phyloP scores from a whole-genome alignment of 2,329 filamentous ascomycete genomes.

The Alternaria conjuncta region DNA sequence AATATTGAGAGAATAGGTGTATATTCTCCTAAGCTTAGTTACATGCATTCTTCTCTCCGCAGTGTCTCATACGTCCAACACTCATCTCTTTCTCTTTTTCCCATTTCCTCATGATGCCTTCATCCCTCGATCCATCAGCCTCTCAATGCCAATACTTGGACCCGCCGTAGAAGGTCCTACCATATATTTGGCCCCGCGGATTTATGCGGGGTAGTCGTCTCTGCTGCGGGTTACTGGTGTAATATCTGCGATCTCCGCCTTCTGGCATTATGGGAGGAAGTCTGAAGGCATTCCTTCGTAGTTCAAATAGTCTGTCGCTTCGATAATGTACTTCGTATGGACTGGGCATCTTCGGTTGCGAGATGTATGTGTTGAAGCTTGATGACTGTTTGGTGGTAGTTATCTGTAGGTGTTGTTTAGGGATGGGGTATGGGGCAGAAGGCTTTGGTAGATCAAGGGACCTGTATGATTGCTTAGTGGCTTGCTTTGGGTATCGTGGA shows the following conservation, averaged over 20 bases:
- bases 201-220: background rate
- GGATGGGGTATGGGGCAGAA: background rate
- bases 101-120: background rate
- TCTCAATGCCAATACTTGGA: background rate
- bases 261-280: background rate
- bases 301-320: background rate
- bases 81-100: background rate
- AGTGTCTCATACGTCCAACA: background rate
- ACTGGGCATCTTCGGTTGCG: background rate
- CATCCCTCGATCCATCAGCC: background rate
- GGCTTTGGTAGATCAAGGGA: background rate
- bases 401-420: background rate
- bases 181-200: background rate
- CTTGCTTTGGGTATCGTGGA: background rate
- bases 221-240: background rate
- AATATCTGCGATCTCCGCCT: background rate
- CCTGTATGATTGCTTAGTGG: background rate
- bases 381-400: background rate
- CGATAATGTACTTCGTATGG: background rate
- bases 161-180: background rate
- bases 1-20: background rate
- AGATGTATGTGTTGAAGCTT: background rate
- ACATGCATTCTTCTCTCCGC: background rate
- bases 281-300: background rate
- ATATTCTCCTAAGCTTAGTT: background rate